Conservation (phyloP, 495 filamentous ascomycete genomes). For the Talaromyces borbonicus region DNA sequence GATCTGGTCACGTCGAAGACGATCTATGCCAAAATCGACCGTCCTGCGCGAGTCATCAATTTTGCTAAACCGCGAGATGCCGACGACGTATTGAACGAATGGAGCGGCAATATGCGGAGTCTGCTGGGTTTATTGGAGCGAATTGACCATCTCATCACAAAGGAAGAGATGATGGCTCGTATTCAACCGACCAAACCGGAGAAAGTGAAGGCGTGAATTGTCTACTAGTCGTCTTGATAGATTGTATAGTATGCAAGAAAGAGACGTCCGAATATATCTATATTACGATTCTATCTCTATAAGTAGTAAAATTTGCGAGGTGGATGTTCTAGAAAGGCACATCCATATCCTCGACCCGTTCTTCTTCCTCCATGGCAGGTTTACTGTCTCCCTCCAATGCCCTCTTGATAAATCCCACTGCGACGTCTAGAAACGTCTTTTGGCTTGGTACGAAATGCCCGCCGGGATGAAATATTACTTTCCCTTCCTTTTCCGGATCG, state of each 20-base stretch:
- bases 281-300: conserved; percentile 7
- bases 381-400: conserved; percentile 30
- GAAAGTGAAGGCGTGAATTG: conserved; percentile 33
- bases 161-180: conserved; percentile 99
- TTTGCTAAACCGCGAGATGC: conserved; percentile 90
- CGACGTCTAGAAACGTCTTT: conserved; percentile 65
- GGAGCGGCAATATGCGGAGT: conserved; percentile 98
- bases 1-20: conserved; percentile 94
- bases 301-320: not conserved
- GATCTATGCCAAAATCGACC: conserved; percentile 94
- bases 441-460: conserved; percentile 84
- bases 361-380: conserved; percentile 38
- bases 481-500: conserved; percentile 39
- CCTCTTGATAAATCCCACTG: conserved; percentile 66
- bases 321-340: conserved; percentile 50
- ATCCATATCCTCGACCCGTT: conserved; percentile 56
- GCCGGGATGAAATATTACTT: conserved; percentile 76
- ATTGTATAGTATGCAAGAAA: conserved; percentile 7
- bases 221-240: not conserved
- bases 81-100: conserved; percentile 97
- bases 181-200: conserved; percentile 66
- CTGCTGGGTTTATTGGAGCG: conserved; percentile 83
- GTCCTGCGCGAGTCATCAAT: conserved; percentile 80
- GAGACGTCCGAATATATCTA: not conserved
- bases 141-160: conserved; percentile 96